Evolutionary conservation across 306 rosid genomes (phyloP), one percentile per base, ranked within the genome.

Genomic region (Hippophae gyantsensis): DNA sequence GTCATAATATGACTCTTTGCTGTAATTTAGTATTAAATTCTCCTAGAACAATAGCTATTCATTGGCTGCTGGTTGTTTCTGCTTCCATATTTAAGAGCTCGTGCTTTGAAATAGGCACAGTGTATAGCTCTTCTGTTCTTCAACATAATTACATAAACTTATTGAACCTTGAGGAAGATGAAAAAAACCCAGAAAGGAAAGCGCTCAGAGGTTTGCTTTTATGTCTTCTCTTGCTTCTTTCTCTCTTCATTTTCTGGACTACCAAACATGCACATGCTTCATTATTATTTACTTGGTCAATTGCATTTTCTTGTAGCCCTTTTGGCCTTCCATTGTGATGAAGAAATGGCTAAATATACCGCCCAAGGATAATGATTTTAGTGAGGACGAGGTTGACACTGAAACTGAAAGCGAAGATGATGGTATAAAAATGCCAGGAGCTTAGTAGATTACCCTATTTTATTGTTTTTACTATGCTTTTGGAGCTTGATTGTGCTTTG

Each of bases 321-420:
- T 88, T 72, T 92, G 99, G 99, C 99, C 99, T 64, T 88, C 99
- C 52, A 67, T 92, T 75, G 79, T 92, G 82, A 84, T 85, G 99
- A 92, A 92, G 75, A 92, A 92, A 73, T 92, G 99, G 99, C 63
- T 92, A 56, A 92, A 92, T 57, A 81, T 92, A 47, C 84, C 85
- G 93, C 96, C 99, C 3, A 83, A 76, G 76, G 95, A 61, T 68
- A 69, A 83, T 77, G 99, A 92, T 63, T 92, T 88, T 54, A 92
- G 99, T 70, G 99, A 86, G 76, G 99, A 92, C 82, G 99, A 92
- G 63, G 77, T 85, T 54, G 99, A 88, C 60, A 81, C 96, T 27
- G 98, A 92, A 80, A 83, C 95, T 26, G 98, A 87, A 71, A 88
- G 90, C 69, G 99, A 92, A 82, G 96, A 88, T 68, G 99, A 92